A percentile compares a stretch with the other conserved stretches of the same genome.
Conservation (phyloP, 2,329 filamentous ascomycete species). For the Aspergillus oerlinghausenensis region DNA sequence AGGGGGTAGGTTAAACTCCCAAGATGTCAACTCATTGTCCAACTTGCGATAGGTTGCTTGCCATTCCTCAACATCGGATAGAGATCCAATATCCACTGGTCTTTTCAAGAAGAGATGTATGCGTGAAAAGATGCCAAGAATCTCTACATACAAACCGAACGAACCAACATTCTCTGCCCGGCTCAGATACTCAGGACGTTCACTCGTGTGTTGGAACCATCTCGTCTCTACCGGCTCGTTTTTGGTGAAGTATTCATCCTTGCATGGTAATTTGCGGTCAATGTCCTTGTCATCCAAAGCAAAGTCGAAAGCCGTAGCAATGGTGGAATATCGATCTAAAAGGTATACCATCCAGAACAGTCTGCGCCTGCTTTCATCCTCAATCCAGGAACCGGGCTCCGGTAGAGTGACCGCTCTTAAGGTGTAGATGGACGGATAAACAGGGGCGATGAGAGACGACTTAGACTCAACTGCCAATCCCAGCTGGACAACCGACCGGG, state of each 20-base stretch:
- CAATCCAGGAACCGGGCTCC: slow-evolving; percentile 78
- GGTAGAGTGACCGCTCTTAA: slow-evolving; percentile 78
- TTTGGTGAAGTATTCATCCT: slow-evolving; percentile 78
- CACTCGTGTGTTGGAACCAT: slow-evolving; percentile 62
- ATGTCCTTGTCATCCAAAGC: slow-evolving; percentile 85
- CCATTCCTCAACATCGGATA: slow-evolving; percentile 84
- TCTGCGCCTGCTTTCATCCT: slow-evolving; percentile 78
- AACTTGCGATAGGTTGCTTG: slow-evolving; percentile 81
- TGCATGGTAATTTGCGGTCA: slow-evolving; percentile 78
- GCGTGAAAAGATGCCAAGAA: slow-evolving; percentile 78
- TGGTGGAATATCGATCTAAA: slow-evolving; percentile 82
- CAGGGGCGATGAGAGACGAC: slow-evolving; percentile 71
- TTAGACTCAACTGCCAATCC: slow-evolving; percentile 79
- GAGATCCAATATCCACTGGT: slow-evolving; percentile 79
- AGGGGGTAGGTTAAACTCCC: slow-evolving; percentile 77
- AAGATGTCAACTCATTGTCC: slow-evolving; percentile 71
- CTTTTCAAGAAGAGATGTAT: slow-evolving; percentile 86
- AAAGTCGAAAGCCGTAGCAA: slow-evolving; percentile 89
- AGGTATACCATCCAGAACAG: slow-evolving; percentile 95
- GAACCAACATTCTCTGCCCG: slow-evolving; percentile 77
- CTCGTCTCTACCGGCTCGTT: slow-evolving; percentile 80
- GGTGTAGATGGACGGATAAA: slow-evolving; percentile 83
- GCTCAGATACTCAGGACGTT: slow-evolving; percentile 58
- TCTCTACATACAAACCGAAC: slow-evolving; percentile 87
- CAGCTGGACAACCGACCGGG: slow-evolving; percentile 80